Evolutionary conservation across 208 protist genomes (phyloP).

Genomic region (Vickermania ingenoplastis): DNA sequence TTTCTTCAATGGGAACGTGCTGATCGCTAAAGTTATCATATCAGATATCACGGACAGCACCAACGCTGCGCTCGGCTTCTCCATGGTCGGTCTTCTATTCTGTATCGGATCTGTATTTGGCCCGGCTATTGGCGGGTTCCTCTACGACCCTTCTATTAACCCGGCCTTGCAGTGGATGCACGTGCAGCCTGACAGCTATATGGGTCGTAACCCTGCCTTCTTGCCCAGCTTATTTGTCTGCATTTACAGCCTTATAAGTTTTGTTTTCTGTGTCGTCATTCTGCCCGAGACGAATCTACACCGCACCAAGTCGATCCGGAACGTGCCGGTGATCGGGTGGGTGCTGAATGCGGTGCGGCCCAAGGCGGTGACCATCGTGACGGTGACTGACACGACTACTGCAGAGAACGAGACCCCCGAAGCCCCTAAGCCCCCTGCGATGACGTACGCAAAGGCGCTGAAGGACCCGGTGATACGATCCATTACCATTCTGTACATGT

Average conservation of each 20-base stretch:
- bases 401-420: not conserved
- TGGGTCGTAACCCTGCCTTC: slow-evolving; percentile 27
- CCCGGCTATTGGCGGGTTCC: slow-evolving; percentile 44
- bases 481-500: slow-evolving; percentile 44
- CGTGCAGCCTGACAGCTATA: slow-evolving; percentile 18
- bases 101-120: slow-evolving; percentile 53
- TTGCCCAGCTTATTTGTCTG: slow-evolving; percentile 29
- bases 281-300: slow-evolving; percentile 15
- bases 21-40: slow-evolving; percentile 68
- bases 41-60: slow-evolving; percentile 70
- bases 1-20: slow-evolving; percentile 61
- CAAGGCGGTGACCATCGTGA: not conserved
- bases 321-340: not conserved
- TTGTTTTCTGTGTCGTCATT: slow-evolving; percentile 8
- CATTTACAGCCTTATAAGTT: slow-evolving; percentile 1
- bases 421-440: not conserved
- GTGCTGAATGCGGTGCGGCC: not conserved
- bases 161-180: slow-evolving; percentile 17
- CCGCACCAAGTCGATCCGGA: not conserved
- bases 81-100: slow-evolving; percentile 92
- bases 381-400: not conserved
- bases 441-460: slow-evolving; percentile 36
- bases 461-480: slow-evolving; percentile 16
- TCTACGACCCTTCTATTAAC: slow-evolving; percentile 46
- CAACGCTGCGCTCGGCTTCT: slow-evolving; percentile 84